Conservation (phyloP, 306 rosid genomes). For the Quillaja saponaria region DNA sequence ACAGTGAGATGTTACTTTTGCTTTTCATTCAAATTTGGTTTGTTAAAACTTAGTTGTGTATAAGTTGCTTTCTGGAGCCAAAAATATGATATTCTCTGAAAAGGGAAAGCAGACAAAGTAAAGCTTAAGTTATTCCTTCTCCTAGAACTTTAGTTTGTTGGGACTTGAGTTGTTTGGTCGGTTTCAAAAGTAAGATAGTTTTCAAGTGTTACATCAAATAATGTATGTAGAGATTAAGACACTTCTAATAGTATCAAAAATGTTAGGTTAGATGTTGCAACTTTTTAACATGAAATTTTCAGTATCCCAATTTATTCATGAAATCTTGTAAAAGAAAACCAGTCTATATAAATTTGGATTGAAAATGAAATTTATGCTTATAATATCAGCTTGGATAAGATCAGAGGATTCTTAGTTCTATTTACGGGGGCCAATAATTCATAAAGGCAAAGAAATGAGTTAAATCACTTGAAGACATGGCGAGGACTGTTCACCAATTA, state of each 20-base stretch:
- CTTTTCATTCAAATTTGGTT: background rate
- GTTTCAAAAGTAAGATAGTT: conserved; percentile 1
- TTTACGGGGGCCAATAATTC: no score
- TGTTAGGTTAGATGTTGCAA: background rate
- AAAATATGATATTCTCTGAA: background rate
- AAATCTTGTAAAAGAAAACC: no score
- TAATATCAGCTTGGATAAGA: no score
- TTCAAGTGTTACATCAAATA: background rate
- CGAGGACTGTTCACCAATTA: no score
- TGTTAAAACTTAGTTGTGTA: background rate
- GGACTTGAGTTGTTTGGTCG: conserved; percentile 3
- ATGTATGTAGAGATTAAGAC: background rate
- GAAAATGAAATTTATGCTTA: no score
- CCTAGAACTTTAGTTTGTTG: background rate
- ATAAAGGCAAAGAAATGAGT: no score
- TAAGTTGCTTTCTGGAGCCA: background rate
- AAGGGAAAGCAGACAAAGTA: background rate
- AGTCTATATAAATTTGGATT: no score
- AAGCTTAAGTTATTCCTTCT: background rate
- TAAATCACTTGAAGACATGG: no score
- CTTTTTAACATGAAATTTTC: no score
- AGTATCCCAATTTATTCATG: no score
- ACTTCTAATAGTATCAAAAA: background rate
- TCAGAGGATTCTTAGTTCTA: no score
- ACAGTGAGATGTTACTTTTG: background rate